Evolutionary conservation across 2,329 filamentous ascomycete genomes (phyloP).

Genomic region (Elsinoe fawcettii): DNA sequence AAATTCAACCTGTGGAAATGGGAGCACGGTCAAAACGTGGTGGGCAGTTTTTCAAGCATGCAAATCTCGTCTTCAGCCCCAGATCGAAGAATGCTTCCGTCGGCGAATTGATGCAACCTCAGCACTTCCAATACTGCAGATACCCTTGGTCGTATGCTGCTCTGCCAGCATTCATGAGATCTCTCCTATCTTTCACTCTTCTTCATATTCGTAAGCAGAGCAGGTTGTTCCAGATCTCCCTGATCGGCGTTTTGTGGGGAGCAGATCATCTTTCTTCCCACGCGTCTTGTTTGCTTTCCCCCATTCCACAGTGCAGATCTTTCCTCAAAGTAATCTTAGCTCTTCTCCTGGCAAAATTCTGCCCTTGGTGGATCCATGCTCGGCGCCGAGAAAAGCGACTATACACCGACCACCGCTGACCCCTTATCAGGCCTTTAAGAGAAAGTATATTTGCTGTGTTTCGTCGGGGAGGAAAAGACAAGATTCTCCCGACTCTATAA

Average conservation of each 20-base stretch:
- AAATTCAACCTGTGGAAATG: not conserved
- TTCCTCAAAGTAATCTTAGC: not conserved
- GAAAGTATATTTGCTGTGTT: not conserved
- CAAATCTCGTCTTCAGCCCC: not conserved
- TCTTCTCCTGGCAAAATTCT: not conserved
- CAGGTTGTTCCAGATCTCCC: constrained; percentile 4
- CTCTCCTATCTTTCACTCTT: not conserved
- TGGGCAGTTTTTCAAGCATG: not conserved
- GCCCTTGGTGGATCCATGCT: not conserved
- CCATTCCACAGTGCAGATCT: not conserved
- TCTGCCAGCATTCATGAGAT: not conserved
- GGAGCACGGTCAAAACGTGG: constrained; percentile 5
- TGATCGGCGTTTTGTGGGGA: constrained; percentile 8
- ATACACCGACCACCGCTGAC: not conserved
- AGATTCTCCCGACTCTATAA: not conserved
- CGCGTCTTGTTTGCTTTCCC: not conserved
- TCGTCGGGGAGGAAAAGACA: not conserved
- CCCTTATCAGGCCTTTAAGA: not conserved
- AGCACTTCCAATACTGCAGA: not conserved
- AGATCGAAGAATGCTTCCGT: not conserved
- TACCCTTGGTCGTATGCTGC: too few relatives aligned
- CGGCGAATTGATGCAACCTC: not conserved
- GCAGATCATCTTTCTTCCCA: constrained; percentile 3
- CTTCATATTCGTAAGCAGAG: not conserved
- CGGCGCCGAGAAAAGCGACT: not conserved